Evolutionary conservation across 768 basidiomycete genomes (phyloP).

Genomic region (Hirschioporus abietinus): DNA sequence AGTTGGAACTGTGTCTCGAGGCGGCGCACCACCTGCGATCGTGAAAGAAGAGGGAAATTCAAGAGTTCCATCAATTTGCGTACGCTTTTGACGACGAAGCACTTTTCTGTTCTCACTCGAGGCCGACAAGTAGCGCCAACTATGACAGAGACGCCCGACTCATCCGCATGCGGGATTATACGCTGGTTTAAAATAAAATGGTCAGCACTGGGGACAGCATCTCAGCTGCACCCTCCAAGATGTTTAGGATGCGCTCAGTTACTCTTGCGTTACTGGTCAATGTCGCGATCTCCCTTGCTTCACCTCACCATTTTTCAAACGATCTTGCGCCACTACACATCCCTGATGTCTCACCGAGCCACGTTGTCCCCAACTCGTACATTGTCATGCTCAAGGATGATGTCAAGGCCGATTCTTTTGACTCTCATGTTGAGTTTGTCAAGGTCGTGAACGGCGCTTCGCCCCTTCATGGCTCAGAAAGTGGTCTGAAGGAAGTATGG

Average conservation of each 20-base stretch:
- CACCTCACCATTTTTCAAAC: constrained; percentile 8
- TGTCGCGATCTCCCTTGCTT: constrained; percentile 7
- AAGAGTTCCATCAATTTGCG: too few species aligned
- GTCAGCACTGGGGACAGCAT: not conserved
- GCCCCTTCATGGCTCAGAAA: constrained; percentile 44
- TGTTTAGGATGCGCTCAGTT: not conserved
- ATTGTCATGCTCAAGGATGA: constrained; percentile 85
- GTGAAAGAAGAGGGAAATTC: too few species aligned
- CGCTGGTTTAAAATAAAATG: not conserved
- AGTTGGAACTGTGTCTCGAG: too few species aligned
- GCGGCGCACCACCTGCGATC: too few species aligned
- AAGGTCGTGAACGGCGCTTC: constrained; percentile 51
- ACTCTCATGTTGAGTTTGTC: constrained; percentile 78
- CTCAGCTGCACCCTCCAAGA: not conserved
- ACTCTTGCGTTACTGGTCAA: not conserved
- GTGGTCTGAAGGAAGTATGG: constrained; percentile 68
- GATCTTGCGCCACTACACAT: constrained; percentile 8
- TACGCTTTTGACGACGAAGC: too few species aligned
- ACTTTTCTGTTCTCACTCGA: not conserved
- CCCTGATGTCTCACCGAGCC: constrained; percentile 38
- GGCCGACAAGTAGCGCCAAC: not conserved
- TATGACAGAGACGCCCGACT: not conserved
- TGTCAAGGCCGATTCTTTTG: constrained; percentile 46
- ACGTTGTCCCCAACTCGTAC: constrained; percentile 82
- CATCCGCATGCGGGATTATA: not conserved